Base-by-base conservation (phyloP, 1,139 yeast species). In the Wickerhamiella pararugosa region DNA sequence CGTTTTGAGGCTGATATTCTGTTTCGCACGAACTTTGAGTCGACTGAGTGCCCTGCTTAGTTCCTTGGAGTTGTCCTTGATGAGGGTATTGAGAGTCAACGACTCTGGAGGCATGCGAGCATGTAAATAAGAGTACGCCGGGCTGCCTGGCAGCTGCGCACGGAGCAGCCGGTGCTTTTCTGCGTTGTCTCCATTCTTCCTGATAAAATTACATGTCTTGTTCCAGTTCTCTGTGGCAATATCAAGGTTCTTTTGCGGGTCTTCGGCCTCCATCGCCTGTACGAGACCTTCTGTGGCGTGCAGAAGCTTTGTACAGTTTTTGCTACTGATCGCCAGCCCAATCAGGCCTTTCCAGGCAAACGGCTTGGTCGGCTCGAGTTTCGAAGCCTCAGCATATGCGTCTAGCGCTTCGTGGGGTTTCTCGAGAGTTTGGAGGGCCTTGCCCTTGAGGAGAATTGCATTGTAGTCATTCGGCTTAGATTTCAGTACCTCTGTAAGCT, bases 291-390 rank as follows among this genome's bases (percentile, higher is more conserved):
- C 51, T 8, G 68, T 45, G 1, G 64, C 58, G 1, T 59, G 49
- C 26, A 74, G 48, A 7, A 65, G 56, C 26, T 61, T 61, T 15
- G 64, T 57, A 44, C 65, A 66, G 25, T 65, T 61, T 3, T 64
- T 63, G 37, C 71, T 57, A 5, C 71, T 64, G 1, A 61, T 60
- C 53, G 80, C 77, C 50, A 78, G 71, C 9, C 62, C 54, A 47
- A 75, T 61, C 47, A 78, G 67, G 0, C 96, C 97, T 56, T 82
- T 84, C 94, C 93, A 86, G 0, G 90, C 93, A 27, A 72, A 58
- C 1, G 75, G 48, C 43, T 76, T 74, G 1, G 64, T 63, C 0
- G 77, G 73, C 31, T 79, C 74, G 1, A 78, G 42, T 3, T 59
- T 54, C 2, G 74, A 69, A 0, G 95, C 95, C 35, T 57, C 59